Conservation (phyloP, 768 basidiomycete species). For the Rubroboletus pulcherrimus region DNA sequence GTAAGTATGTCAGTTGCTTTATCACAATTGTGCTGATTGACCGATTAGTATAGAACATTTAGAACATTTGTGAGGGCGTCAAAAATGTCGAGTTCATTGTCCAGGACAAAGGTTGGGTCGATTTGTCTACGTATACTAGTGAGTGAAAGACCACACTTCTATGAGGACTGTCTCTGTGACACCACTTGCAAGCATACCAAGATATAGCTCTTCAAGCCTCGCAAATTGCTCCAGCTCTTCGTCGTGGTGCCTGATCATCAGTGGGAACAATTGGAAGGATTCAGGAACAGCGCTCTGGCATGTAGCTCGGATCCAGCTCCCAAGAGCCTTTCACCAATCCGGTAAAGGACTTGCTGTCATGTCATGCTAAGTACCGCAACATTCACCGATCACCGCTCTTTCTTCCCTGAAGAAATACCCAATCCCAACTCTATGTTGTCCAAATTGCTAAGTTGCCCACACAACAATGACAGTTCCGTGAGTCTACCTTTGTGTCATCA, state of each 20-base stretch:
- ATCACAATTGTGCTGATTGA: background rate
- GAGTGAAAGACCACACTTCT: background rate
- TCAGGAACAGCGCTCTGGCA: background rate
- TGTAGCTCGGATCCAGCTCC: background rate
- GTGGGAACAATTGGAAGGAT: background rate
- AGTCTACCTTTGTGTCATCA: background rate
- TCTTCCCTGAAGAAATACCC: background rate
- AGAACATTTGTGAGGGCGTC: background rate
- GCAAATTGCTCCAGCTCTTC: background rate
- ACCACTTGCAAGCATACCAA: background rate
- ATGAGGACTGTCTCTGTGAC: background rate
- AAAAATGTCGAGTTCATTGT: background rate
- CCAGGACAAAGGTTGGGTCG: background rate
- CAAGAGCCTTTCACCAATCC: too few species aligned
- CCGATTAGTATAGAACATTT: background rate
- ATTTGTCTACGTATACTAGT: background rate
- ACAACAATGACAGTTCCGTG: too few species aligned
- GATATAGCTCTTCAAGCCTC: background rate
- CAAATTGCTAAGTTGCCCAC: too few species aligned
- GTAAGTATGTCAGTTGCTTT: background rate
- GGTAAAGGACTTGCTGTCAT: too few species aligned
- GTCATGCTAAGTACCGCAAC: too few species aligned
- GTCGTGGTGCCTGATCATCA: background rate
- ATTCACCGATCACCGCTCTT: background rate
- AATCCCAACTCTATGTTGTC: too few species aligned